These are phyloP conservation scores for Euphorbia lathyris DNA, from an alignment of 345 rosid genomes.

Conservation along the genomic window DNA sequence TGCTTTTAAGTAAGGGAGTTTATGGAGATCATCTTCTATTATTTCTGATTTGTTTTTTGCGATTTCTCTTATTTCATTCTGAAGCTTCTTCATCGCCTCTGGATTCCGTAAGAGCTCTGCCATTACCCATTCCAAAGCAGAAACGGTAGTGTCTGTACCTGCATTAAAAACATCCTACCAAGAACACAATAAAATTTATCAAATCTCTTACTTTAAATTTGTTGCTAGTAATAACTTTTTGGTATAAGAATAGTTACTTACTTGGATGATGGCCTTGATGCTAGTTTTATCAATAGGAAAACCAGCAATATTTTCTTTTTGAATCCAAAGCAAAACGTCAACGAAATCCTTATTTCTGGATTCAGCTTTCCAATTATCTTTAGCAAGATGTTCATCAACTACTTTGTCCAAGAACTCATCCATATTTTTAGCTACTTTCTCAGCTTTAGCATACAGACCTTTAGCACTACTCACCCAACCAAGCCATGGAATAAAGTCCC, in stretches of 20 bases:
- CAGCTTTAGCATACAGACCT: conserved; percentile 23
- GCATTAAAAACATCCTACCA: conserved; percentile 31
- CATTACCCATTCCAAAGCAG: conserved; percentile 45
- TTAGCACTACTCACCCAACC: conserved; percentile 38
- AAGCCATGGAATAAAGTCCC: conserved; percentile 55
- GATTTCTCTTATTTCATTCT: conserved; percentile 23
- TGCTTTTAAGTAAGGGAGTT: conserved; percentile 31
- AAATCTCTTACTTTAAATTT: too few species aligned
- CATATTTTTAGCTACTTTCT: conserved; percentile 21
- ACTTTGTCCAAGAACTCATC: conserved; percentile 26
- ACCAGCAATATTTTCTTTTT: conserved; percentile 14
- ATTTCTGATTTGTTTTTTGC: not conserved
- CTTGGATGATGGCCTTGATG: conserved; percentile 40
- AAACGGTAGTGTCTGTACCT: conserved; percentile 36
- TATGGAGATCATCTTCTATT: conserved; percentile 6
- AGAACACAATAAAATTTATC: not conserved
- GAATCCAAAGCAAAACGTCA: conserved; percentile 23
- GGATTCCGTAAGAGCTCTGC: conserved; percentile 38
- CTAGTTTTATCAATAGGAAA: conserved; percentile 5
- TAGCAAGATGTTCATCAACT: conserved; percentile 15
- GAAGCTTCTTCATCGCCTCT: conserved; percentile 17
- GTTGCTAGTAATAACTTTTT: too few species aligned
- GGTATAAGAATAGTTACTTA: not conserved
- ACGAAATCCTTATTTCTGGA: conserved; percentile 21
- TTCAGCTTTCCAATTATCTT: not conserved